A percentile compares a stretch with the other conserved stretches of the same genome.
These are phyloP conservation scores for Paramecium tetraurelia DNA, from an alignment of 73 alveolate species.

Conservation along the genomic window DNA sequence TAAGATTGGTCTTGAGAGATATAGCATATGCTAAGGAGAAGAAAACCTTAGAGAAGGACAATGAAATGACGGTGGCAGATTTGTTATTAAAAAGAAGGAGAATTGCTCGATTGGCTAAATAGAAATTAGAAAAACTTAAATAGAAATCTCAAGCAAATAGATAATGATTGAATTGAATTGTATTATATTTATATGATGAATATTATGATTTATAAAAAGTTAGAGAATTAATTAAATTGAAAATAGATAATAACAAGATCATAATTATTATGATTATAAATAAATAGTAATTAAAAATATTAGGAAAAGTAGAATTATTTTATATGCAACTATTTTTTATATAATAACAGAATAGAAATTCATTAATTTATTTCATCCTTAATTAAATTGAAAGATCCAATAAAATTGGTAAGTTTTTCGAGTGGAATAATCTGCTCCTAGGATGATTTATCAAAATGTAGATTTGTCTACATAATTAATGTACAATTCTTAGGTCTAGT, in stretches of 20 bases:
- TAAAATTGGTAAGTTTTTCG: background rate
- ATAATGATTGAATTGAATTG: background rate
- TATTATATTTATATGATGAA: background rate
- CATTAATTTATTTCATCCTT: background rate
- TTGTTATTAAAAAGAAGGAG: slow-evolving; percentile 13
- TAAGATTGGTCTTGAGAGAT: slow-evolving; percentile 80
- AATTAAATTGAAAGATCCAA: background rate
- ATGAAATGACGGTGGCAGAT: background rate
- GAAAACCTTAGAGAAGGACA: background rate
- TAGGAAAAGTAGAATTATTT: too few relatives aligned
- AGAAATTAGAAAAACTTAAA: background rate
- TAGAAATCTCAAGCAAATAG: background rate
- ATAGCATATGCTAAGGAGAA: slow-evolving; percentile 54
- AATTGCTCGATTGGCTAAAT: background rate
- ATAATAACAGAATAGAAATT: background rate
- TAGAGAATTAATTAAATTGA: too few relatives aligned
- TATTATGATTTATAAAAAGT: background rate
- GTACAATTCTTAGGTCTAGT: background rate
- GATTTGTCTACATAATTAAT: background rate
- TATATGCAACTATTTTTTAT: background rate
- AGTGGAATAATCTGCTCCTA: background rate
- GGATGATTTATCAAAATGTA: slow-evolving; percentile 5
- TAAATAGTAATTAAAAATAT: too few relatives aligned
- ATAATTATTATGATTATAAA: too few relatives aligned
- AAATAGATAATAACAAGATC: too few relatives aligned